Evolutionary conservation across 148 eudicot species (phyloP).

Genomic region (Rhododendron mucronatum): DNA sequence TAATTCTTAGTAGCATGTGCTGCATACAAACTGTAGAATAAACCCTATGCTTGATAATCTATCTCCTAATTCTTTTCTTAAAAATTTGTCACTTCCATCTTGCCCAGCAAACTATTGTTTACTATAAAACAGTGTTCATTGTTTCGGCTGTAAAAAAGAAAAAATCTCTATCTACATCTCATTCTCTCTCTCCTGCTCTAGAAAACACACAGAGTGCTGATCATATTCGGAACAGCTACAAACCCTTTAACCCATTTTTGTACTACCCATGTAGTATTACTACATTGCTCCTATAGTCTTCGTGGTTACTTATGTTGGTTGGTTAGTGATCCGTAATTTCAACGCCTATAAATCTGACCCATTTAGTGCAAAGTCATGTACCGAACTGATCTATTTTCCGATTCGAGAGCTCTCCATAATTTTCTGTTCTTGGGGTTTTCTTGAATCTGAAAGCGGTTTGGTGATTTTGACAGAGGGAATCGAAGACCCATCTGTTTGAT

Average conservation of each 20-base stretch:
- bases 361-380: neutral
- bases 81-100: too few relatives aligned
- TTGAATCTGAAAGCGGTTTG: neutral
- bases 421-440: neutral
- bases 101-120: too few relatives aligned
- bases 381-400: neutral
- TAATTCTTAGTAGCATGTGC: too few relatives aligned
- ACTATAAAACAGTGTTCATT: too few relatives aligned
- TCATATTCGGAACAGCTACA: neutral
- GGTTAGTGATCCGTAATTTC: too few relatives aligned
- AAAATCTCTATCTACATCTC: too few relatives aligned
- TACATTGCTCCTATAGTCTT: neutral
- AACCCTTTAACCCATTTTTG: neutral
- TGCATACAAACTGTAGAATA: too few relatives aligned
- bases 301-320: neutral
- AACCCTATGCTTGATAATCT: too few relatives aligned
- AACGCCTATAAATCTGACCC: neutral
- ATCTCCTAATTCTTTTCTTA: too few relatives aligned
- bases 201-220: too few relatives aligned
- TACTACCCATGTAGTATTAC: constrained; percentile 1
- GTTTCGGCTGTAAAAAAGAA: too few relatives aligned
- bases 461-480: constrained; percentile 1
- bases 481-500: neutral
- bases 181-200: too few relatives aligned
- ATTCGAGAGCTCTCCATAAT: neutral